Conservation (phyloP, 768 basidiomycete genomes). For the Mycena polygramma region DNA sequence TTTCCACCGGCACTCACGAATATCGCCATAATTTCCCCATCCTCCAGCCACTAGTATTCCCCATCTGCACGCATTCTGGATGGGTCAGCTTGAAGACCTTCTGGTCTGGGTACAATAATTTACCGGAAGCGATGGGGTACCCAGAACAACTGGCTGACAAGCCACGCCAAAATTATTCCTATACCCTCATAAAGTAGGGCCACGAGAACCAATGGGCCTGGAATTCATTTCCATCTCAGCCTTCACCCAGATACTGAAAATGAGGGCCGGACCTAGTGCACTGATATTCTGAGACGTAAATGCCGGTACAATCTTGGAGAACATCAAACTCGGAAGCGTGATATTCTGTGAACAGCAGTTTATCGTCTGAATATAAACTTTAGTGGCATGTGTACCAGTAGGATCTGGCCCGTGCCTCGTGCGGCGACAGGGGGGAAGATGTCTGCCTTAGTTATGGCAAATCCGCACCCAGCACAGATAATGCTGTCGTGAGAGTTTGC, state of each 20-base stretch:
- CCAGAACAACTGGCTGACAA: slow-evolving; percentile 75
- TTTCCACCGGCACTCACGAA: slow-evolving; percentile 61
- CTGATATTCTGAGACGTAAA: slow-evolving; percentile 59
- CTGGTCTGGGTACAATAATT: not conserved
- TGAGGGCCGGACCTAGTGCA: slow-evolving; percentile 48
- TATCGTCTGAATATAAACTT: not conserved
- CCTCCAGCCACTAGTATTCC: slow-evolving; percentile 79
- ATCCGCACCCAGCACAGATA: slow-evolving; percentile 57
- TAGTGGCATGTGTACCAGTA: slow-evolving; percentile 50
- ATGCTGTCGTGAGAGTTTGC: slow-evolving; percentile 46
- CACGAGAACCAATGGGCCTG: slow-evolving; percentile 74
- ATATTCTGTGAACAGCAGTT: slow-evolving; percentile 51
- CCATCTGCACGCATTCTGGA: slow-evolving; percentile 15
- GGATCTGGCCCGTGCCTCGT: slow-evolving; percentile 52
- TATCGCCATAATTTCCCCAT: slow-evolving; percentile 79
- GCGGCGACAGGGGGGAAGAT: slow-evolving; percentile 60
- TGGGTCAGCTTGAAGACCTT: not conserved
- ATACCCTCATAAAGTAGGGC: slow-evolving; percentile 70
- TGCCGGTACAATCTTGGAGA: slow-evolving; percentile 64
- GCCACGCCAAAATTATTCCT: slow-evolving; percentile 66
- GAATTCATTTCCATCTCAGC: not conserved
- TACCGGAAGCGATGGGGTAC: slow-evolving; percentile 83
- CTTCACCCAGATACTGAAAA: not conserved
- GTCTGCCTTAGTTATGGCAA: slow-evolving; percentile 57
- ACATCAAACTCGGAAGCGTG: slow-evolving; percentile 60